These are phyloP conservation scores for Botrytis hyacinthi DNA, from an alignment of 2,329 filamentous ascomycete genomes.

Conservation along the genomic window DNA sequence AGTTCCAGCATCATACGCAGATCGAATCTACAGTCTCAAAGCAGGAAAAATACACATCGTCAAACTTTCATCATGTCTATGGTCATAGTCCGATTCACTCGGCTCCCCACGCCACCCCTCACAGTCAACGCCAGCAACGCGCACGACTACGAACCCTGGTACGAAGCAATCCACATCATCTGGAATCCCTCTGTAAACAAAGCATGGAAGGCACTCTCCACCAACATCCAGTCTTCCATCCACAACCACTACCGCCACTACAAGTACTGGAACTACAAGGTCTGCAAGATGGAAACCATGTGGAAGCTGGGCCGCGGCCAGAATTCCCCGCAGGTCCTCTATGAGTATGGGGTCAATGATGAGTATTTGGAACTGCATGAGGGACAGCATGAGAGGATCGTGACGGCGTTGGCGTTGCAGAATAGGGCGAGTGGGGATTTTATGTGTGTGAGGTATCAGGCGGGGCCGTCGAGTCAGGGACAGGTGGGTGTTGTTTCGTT, in stretches of 20 bases:
- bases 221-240: neutral
- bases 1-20: neutral
- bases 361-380: neutral
- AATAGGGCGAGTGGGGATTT: neutral
- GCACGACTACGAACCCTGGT: neutral
- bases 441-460: neutral
- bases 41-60: neutral
- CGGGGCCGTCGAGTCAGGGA: neutral
- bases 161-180: neutral
- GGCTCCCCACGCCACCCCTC: neutral
- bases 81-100: neutral
- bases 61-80: neutral
- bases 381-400: neutral
- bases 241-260: neutral
- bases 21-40: neutral
- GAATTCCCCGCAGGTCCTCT: neutral
- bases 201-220: neutral
- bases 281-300: neutral
- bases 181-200: fast-evolving
- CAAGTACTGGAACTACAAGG: neutral
- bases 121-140: neutral
- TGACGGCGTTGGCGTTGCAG: neutral
- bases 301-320: neutral
- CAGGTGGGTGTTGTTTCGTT: neutral
- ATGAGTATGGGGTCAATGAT: neutral